Evolutionary conservation across 257 asterid genomes (phyloP), one percentile per base, ranked within the genome.

Genomic region (Striga asiatica): DNA sequence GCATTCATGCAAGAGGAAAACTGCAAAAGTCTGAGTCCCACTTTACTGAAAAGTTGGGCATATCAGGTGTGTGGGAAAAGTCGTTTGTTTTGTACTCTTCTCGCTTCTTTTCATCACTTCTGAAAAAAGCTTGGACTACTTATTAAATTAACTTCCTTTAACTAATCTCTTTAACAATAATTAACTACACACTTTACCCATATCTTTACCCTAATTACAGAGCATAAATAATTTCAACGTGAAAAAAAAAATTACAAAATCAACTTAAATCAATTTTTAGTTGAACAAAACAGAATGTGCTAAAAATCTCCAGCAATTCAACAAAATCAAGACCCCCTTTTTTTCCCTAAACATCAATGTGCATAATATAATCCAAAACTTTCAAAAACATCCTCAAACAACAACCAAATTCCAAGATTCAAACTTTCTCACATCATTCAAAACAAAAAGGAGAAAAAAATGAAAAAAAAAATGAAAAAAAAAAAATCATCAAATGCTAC

Each of bases 41-140:
- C 50, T 18, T 43, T 43, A n/a, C 25, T 43, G 11, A 43, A 43
- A 18, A 18, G 50, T 43, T 43, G 23, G n/a, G 8, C 49, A 43
- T 20, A 43, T 43, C 50, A 43, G 23, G 50, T 43, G 19, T 42
- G 50, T 43, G n/a, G 50, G 50, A 43, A 27, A 43, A 43, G 50
- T 43, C 18, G 49, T 17, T 42, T 42, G 8, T 42, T 42, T 42
- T 42, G 24, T 42, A 42, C 23, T 42, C 49, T 42, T 34, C 41
- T 34, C 11, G 41, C 12, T 34, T 34, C 41, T 34, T 34, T 41
- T 41, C 48, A 41, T 41, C 48, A 1, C 23, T 42, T n/a, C n/a
- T n/a, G n/a, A 9, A 39, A 9, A 42, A 42, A 42, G 49, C 24
- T 42, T 42, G 49, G 49, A 42, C 49, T n/a, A 42, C 49, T 42